These are phyloP conservation scores for Eleusine coracana DNA, from an alignment of 176 grass and related monocot species.

Conservation along the genomic window DNA sequence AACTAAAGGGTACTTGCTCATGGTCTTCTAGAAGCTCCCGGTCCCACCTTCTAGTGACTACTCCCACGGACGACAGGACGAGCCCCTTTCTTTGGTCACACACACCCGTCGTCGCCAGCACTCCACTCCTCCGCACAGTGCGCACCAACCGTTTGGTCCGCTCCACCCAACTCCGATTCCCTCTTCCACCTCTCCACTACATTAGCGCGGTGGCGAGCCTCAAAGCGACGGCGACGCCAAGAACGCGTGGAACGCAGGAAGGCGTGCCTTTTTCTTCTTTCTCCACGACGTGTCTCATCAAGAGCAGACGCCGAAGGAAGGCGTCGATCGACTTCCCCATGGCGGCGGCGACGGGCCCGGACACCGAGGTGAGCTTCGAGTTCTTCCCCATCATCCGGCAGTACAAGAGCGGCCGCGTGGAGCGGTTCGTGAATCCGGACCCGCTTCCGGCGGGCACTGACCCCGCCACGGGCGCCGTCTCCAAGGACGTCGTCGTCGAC, in stretches of 20 bases:
- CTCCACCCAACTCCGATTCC: neutral
- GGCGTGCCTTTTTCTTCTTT: neutral
- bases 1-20: neutral
- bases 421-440: constrained; percentile 38
- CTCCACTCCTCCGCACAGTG: neutral
- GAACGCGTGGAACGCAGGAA: neutral
- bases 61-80: neutral
- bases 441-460: constrained; percentile 57
- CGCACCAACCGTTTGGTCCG: constrained; percentile 40
- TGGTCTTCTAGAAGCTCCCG: constrained; percentile 8
- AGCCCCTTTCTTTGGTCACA: neutral
- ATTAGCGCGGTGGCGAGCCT: neutral
- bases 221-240: neutral
- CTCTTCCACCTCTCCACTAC: neutral
- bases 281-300: neutral
- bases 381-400: constrained; percentile 53
- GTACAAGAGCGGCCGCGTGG: constrained; percentile 76
- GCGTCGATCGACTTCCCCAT: neutral
- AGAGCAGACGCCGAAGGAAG: neutral
- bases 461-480: constrained; percentile 47
- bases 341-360: constrained; percentile 35
- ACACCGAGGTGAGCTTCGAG: constrained; percentile 57
- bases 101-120: neutral
- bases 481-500: constrained; percentile 69
- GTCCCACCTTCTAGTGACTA: neutral